Evolutionary conservation across 2,329 filamentous ascomycete species (phyloP), one percentile per base, ranked within the genome.

Genomic region (Aspergillus fijiensis): DNA sequence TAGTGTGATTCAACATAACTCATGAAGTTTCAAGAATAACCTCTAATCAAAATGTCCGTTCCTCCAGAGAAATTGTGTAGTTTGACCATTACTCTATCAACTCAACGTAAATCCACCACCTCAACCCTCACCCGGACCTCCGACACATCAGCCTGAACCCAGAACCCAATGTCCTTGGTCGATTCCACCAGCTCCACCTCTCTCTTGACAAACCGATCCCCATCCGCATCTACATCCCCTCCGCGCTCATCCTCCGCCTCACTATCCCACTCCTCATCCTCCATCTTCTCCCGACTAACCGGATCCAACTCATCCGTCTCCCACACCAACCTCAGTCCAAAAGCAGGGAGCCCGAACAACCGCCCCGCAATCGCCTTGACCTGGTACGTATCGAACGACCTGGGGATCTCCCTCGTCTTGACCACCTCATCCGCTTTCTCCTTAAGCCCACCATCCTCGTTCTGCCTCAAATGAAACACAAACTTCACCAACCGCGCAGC

Each of bases 261-360:
- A 5, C 80, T 80, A 49, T 80, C 81, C 57, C 78, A 77, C 31
- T 72, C 76, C 29, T 77, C 83, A 49, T 85, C 85, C 31, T 83
- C 82, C 4, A 85, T 82, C 63, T 87, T 82, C 66, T 86, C 85
- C 62, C 84, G 82, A 9, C 84, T 84, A 0, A 92, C 87, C 0
- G 91, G 91, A 74, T 96, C 92, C 86, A 89, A 91, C 74, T 97
- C 93, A 21, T 91, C 91, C 9, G 92, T 96, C 78, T 96, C 92
- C 89, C 91, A 96, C 0, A 95, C 79, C 52, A 98, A 74, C 47
- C 81, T 83, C 61, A 94, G 78, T 48, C 77, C 77, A 63, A 91
- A 80, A 0, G 92, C 89, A 51, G 82, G 76, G 11, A 90, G 67
- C 1, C 77, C 80, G 69, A 96, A 91, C n/a, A 89, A 73, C 65